Evolutionary conservation across 805 yeast species (phyloP).

Genomic region (Monosporozyma solicola): DNA sequence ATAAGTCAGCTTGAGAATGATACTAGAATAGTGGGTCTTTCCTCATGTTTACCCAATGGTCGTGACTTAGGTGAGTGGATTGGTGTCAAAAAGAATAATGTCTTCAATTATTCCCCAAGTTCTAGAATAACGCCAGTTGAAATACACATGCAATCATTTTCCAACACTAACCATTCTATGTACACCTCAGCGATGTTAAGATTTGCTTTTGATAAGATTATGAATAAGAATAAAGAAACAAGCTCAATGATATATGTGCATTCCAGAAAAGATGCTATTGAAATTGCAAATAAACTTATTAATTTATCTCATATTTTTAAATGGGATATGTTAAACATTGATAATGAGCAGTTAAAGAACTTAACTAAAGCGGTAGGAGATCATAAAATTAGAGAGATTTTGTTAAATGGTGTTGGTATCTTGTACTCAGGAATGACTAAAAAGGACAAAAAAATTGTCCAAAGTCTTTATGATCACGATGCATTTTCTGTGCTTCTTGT

Average conservation of each 20-base stretch:
- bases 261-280: conserved; percentile 44
- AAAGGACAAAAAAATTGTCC: conserved; percentile 47
- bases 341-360: conserved; percentile 18
- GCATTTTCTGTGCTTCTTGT: conserved; percentile 51
- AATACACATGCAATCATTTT: conserved; percentile 45
- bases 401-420: conserved; percentile 56
- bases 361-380: conserved; percentile 37
- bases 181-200: conserved; percentile 39
- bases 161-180: conserved; percentile 30
- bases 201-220: conserved; percentile 39
- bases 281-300: conserved; percentile 39
- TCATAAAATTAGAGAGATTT: conserved; percentile 32
- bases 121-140: conserved; percentile 49
- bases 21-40: conserved; percentile 58
- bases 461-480: conserved; percentile 41
- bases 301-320: conserved; percentile 33
- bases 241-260: conserved; percentile 50
- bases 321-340: conserved; percentile 34
- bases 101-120: conserved; percentile 62
- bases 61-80: conserved; percentile 82
- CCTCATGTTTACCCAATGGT: conserved; percentile 63
- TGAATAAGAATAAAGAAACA: conserved; percentile 21
- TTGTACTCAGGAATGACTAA: conserved; percentile 48
- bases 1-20: conserved; percentile 51
- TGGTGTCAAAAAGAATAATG: conserved; percentile 51